These are phyloP conservation scores for Brettanomyces sp. DNA, from an alignment of 805 yeast genomes.

Conservation along the genomic window DNA sequence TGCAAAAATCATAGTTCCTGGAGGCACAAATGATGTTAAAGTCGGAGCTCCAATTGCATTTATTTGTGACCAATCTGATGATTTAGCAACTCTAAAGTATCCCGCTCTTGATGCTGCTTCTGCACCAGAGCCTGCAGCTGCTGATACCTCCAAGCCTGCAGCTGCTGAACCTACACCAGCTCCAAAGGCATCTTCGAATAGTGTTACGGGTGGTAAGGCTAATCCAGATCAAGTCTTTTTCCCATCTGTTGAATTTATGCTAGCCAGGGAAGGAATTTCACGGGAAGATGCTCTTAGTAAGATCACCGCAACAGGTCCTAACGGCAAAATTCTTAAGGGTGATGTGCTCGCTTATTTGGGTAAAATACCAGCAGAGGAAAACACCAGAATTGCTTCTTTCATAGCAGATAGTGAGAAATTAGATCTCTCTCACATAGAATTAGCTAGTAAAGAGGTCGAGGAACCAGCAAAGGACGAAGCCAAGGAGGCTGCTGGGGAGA, in stretches of 20 bases:
- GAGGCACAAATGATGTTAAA: conserved; percentile 71
- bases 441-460: conserved; percentile 16
- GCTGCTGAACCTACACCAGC: conserved; percentile 14
- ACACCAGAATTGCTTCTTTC: conserved; percentile 43
- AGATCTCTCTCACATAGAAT: conserved; percentile 62
- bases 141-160: conserved; percentile 12
- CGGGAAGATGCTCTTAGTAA: conserved; percentile 59
- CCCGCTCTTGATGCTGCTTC: conserved; percentile 35
- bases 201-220: conserved; percentile 33
- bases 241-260: conserved; percentile 69
- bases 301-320: conserved; percentile 80
- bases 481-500: conserved; percentile 9
- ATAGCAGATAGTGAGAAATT: conserved; percentile 49
- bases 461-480: conserved; percentile 3
- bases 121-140: conserved; percentile 10
- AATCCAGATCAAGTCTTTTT: conserved; percentile 55
- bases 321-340: conserved; percentile 82
- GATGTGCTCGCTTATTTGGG: conserved; percentile 85
- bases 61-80: conserved; percentile 83
- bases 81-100: conserved; percentile 49
- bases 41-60: conserved; percentile 91
- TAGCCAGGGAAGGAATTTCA: conserved; percentile 55
- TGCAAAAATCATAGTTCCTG: conserved; percentile 61
- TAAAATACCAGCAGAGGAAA: conserved; percentile 48
- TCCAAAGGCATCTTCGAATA: conserved; percentile 9